phyloP scores from a whole-genome alignment of 1,139 yeast genomes.

The Diutina ranongensis region DNA sequence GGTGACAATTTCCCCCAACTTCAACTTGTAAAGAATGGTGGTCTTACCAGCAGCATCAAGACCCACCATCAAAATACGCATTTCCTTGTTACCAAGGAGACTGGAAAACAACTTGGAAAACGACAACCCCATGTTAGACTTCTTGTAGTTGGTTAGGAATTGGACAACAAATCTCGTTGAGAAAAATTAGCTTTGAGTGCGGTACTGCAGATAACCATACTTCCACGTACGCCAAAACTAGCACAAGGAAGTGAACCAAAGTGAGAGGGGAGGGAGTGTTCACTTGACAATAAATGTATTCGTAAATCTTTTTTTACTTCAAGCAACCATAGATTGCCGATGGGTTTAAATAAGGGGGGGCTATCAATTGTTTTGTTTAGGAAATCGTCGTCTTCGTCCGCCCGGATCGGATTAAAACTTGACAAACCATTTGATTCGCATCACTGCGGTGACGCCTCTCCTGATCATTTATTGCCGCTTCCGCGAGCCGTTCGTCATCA shows the following conservation, averaged over 20 bases:
- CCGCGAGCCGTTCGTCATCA: too few species aligned
- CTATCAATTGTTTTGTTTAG: too few species aligned
- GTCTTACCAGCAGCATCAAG: conserved; percentile 90
- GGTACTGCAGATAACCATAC: conserved; percentile 1
- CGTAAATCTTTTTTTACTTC: too few species aligned
- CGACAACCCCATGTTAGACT: conserved; percentile 56
- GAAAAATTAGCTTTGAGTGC: conserved; percentile 1
- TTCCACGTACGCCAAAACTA: conserved; percentile 5
- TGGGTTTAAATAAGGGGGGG: too few species aligned
- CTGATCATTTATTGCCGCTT: too few species aligned
- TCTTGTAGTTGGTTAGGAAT: conserved; percentile 6
- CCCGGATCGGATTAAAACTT: too few species aligned
- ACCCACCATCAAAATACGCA: conserved; percentile 94
- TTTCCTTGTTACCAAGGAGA: conserved; percentile 72
- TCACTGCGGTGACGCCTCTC: too few species aligned
- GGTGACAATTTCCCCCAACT: conserved; percentile 86
- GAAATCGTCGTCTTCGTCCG: too few species aligned
- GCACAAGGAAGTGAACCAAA: neutral
- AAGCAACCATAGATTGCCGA: too few species aligned
- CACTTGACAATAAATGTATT: too few species aligned
- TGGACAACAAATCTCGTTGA: conserved; percentile 13
- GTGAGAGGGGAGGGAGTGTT: too few species aligned
- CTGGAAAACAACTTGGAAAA: conserved; percentile 81
- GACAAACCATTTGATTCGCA: too few species aligned
- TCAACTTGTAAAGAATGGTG: conserved; percentile 80